phyloP scores from a whole-genome alignment of 768 basidiomycete species.

The Kwoniella newhampshirensis region DNA sequence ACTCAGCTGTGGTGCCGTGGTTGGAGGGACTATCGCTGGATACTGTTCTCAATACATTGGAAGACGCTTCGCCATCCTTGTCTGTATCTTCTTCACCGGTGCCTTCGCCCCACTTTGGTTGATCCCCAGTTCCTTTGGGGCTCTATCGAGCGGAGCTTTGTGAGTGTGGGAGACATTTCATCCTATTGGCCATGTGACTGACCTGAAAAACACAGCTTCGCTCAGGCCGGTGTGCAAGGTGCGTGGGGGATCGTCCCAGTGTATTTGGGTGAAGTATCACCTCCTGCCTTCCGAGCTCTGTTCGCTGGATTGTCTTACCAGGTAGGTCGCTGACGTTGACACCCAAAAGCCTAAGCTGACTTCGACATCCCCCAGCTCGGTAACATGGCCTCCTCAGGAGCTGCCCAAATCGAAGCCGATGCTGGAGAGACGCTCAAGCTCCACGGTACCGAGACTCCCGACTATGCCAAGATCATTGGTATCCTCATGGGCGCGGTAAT shows the following conservation, averaged over 20 bases:
- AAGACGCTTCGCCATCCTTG: slow-evolving; percentile 62
- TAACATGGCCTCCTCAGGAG: slow-evolving; percentile 67
- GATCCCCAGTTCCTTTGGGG: slow-evolving; percentile 66
- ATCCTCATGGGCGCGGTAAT: slow-evolving; percentile 83
- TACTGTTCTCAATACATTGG: slow-evolving; percentile 73
- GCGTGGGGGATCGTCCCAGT: slow-evolving; percentile 89
- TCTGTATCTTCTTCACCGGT: slow-evolving; percentile 11
- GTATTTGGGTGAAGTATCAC: slow-evolving; percentile 72
- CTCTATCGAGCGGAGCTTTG: slow-evolving; percentile 78
- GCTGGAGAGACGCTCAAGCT: slow-evolving; percentile 63
- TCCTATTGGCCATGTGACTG: not conserved
- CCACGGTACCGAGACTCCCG: slow-evolving; percentile 57
- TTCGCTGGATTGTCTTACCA: slow-evolving; percentile 86
- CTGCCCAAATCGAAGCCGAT: slow-evolving; percentile 74
- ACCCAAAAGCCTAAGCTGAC: not conserved
- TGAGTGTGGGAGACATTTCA: not conserved
- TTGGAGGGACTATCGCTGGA: slow-evolving; percentile 69
- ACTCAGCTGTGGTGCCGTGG: slow-evolving; percentile 26
- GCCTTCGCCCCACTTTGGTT: slow-evolving; percentile 68
- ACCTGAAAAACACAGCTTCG: slow-evolving; percentile 53
- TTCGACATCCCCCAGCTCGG: slow-evolving; percentile 28
- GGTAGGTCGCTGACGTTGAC: slow-evolving; percentile 59
- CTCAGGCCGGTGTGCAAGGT: slow-evolving; percentile 71
- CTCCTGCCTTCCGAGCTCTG: slow-evolving; percentile 82
- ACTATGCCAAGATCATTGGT: slow-evolving; percentile 71